Base-by-base conservation (phyloP, 495 filamentous ascomycete species). In the Penicillium cosmopolitanum region DNA sequence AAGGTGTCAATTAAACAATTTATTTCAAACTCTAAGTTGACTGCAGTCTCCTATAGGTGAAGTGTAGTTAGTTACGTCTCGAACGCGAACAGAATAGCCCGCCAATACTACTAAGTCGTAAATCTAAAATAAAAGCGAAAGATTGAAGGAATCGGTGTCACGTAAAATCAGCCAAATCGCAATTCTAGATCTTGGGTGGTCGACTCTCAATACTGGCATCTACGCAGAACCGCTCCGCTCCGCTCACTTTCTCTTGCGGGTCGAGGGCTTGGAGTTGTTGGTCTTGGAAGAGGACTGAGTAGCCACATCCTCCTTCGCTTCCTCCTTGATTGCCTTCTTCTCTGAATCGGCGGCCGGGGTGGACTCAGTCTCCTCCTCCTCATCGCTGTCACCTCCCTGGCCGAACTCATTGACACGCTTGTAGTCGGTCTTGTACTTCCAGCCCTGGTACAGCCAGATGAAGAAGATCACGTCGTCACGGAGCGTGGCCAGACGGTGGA, bases 381-480 rank as follows among this genome's bases (percentile, higher is more conserved):
- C 90, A 50, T 95, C 92, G 16, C 92, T 94, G 50, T 88, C 88
- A 13, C 96, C 95, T 40, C 95, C 96, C 77, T 98, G 95, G 12
- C 95, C 95, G 66, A 98, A 98, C 73, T 98, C 95, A 73, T 98
- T 98, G 72, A 98, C 89, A 43, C 95, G 82, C 15, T 86, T 90
- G 71, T 91, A 94, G 73, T 98, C 95, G 58, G 96, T 83, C 77
- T 89, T 93, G 78, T 98, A 98, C 61, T 87, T 87, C 81, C 85
- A 98, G 57, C 88, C 83, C 74, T 98, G 95, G 75, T 98, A 98
- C n/a, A 98, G 63, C 73, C 97, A 98, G 53, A 98, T 83, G 72
- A 98, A 98, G 82, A 98, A 98, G 68, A 98, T 97, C 53, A 98
- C 84, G 68, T 98, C 95, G 66, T 98, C 95, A 51, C 95, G 82